These are phyloP conservation scores for Erythrobasidium hasegawianum DNA, from an alignment of 1,284 basidiomycete species.

Conservation along the genomic window DNA sequence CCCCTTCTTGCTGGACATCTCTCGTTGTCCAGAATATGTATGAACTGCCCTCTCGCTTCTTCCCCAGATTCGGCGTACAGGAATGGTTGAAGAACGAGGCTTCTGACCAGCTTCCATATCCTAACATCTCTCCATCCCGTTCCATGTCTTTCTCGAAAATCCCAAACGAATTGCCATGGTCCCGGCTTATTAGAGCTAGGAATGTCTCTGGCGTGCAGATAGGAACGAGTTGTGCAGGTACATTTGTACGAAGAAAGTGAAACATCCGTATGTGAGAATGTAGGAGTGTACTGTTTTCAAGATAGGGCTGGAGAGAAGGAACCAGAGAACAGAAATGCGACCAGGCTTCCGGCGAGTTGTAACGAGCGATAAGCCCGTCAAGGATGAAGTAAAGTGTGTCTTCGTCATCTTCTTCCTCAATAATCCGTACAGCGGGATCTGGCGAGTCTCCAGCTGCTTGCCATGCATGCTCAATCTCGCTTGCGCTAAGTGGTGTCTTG, in stretches of 20 bases:
- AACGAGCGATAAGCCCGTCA: slow-evolving; percentile 28
- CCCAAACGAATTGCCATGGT: slow-evolving; percentile 43
- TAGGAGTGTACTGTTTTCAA: slow-evolving; percentile 6
- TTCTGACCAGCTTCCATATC: slow-evolving; percentile 42
- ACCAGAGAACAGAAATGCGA: slow-evolving; percentile 36
- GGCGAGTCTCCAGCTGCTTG: slow-evolving; percentile 2
- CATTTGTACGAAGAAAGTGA: slow-evolving; percentile 35
- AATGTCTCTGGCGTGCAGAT: slow-evolving; percentile 22
- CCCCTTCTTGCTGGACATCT: slow-evolving; percentile 23
- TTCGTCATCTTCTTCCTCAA: slow-evolving; percentile 12
- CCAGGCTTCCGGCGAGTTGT: slow-evolving; percentile 20
- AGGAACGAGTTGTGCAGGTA: slow-evolving; percentile 35
- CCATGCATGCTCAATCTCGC: slow-evolving; percentile 8
- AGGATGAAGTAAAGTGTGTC: slow-evolving; percentile 33
- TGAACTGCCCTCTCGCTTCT: slow-evolving; percentile 30
- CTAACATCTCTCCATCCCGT: slow-evolving; percentile 42
- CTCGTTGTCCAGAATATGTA: slow-evolving; percentile 37
- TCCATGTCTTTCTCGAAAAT: slow-evolving; percentile 38
- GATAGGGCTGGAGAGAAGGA: slow-evolving; percentile 36
- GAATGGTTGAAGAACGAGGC: slow-evolving; percentile 45
- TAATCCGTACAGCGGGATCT: slow-evolving; percentile 8
- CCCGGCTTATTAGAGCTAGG: slow-evolving; percentile 37
- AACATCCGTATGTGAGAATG: slow-evolving; percentile 31
- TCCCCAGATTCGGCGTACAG: slow-evolving; percentile 37
- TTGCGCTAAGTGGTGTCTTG: neutral